Evolutionary conservation across 1,139 yeast species (phyloP), one percentile per base, ranked within the genome.

Genomic region (Kodamaea anthophila): DNA sequence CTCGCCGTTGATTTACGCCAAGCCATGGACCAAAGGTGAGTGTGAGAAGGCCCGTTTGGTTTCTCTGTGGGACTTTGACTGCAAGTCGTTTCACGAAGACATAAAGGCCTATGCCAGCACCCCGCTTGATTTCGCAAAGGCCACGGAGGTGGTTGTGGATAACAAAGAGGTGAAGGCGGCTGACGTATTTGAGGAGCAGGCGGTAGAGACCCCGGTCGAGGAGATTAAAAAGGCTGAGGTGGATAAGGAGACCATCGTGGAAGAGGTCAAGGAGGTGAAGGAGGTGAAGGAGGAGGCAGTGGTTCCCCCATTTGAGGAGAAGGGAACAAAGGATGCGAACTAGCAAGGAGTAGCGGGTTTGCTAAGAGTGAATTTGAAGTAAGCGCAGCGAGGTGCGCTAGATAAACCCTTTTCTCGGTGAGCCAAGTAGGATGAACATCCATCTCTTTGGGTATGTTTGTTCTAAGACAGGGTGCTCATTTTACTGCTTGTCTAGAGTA

Each of bases 31-130:
- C 27, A 70, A 69, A 46, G 56, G 55, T 14, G 58, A 70, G 36
- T 91, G 98, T 60, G 58, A 65, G 36, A 59, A 68, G 26, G 60
- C 87, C 30, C 77, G 77, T 58, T 61, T 77, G 45, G 43, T 83
- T 15, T 51, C 65, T 12, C 62, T 72, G 9, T 85, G 94, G 98
- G 98, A 91, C 64, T 91, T 78, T 52, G 82, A 79, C 48, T 91
- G 98, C 59, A 61, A 61, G 40, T 49, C 65, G 13, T 85, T 71
- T 63, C 67, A 66, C 32, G 49, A 44, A 8, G 43, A 40, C 15
- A 38, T 49, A 13, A 42, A 48, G 15, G 55, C 59, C 13, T 65
- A 65, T 41, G 30, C 36, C 13, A 39, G 33, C 5, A 37, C 34
- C 19, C 51, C 52, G 15, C 34, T 42, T 13, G 51, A 46, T 18